Conservation (phyloP, 2,329 filamentous ascomycete genomes). For the Neurospora crassa region DNA sequence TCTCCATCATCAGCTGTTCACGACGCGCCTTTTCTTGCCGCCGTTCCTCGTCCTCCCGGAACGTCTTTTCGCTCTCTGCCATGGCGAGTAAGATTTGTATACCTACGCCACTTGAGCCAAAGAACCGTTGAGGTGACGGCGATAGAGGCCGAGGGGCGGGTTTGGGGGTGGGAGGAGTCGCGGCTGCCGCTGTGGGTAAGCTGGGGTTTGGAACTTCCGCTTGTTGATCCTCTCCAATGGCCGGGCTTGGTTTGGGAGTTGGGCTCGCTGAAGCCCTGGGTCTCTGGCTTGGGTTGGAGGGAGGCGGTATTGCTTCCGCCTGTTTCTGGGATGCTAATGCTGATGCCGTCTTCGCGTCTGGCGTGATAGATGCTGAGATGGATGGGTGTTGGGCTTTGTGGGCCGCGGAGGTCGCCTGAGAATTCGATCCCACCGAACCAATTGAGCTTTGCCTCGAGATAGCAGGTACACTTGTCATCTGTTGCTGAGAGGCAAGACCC, state of each 20-base stretch:
- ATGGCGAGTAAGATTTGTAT: conserved; percentile 21
- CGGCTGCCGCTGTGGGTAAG: not conserved
- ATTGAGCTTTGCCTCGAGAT: not conserved
- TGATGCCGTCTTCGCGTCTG: not conserved
- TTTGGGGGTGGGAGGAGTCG: not conserved
- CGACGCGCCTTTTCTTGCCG: conserved; percentile 10
- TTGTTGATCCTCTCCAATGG: not conserved
- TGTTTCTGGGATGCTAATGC: not conserved
- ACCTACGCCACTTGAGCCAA: conserved; percentile 22
- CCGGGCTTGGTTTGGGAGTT: not conserved
- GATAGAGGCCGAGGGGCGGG: not conserved
- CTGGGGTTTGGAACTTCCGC: not conserved
- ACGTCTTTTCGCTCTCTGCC: conserved; percentile 21
- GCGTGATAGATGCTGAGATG: too few species aligned
- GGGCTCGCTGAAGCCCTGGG: not conserved
- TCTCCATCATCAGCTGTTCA: conserved; percentile 6
- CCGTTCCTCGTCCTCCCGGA: conserved; percentile 20
- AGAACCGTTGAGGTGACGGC: conserved; percentile 24
- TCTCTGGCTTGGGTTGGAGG: not conserved
- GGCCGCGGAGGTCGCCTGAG: not conserved
- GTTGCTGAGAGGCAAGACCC: not conserved
- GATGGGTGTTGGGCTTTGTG: not conserved
- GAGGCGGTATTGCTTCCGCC: not conserved
- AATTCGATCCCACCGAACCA: not conserved
- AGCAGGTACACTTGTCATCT: not conserved